Conservation (phyloP, 176 grass and related monocot species). For the Oryza nivara region DNA sequence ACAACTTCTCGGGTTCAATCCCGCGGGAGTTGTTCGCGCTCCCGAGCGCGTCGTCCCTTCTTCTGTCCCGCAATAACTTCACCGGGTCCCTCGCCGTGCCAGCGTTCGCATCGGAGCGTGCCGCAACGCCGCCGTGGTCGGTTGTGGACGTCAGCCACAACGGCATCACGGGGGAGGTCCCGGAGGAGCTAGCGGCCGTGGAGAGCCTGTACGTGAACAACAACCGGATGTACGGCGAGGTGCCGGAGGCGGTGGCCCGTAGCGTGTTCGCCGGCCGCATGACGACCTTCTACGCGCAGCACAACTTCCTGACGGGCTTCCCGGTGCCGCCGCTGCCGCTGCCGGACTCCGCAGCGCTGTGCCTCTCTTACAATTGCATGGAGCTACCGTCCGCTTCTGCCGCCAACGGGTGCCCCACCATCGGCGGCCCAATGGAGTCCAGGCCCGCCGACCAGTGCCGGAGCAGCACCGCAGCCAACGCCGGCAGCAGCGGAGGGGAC, state of each 20-base stretch:
- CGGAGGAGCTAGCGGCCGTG: constrained; percentile 57
- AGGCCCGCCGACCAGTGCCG: constrained; percentile 71
- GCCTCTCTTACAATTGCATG: constrained; percentile 93
- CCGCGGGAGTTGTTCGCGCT: constrained; percentile 61
- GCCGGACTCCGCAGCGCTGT: constrained; percentile 69
- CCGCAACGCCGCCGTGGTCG: constrained; percentile 37
- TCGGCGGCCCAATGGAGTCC: constrained; percentile 61
- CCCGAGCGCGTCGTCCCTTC: constrained; percentile 57
- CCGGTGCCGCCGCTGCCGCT: constrained; percentile 38
- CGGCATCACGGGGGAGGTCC: constrained; percentile 60
- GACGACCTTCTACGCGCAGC: constrained; percentile 86
- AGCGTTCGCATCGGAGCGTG: not conserved
- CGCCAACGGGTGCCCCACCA: constrained; percentile 58
- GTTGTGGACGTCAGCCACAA: constrained; percentile 88
- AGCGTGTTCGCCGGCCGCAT: constrained; percentile 62
- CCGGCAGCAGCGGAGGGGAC: constrained; percentile 37
- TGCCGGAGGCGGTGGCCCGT: constrained; percentile 52
- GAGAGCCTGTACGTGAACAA: constrained; percentile 78
- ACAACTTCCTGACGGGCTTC: constrained; percentile 87
- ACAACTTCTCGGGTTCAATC: constrained; percentile 63
- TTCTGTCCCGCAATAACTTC: constrained; percentile 81
- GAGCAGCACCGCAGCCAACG: constrained; percentile 11
- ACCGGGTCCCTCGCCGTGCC: constrained; percentile 55
- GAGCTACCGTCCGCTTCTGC: constrained; percentile 49
- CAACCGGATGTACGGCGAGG: constrained; percentile 69